Conservation (phyloP, 352 stramenopile genomes). For the Globisporangium paroecandrum region DNA sequence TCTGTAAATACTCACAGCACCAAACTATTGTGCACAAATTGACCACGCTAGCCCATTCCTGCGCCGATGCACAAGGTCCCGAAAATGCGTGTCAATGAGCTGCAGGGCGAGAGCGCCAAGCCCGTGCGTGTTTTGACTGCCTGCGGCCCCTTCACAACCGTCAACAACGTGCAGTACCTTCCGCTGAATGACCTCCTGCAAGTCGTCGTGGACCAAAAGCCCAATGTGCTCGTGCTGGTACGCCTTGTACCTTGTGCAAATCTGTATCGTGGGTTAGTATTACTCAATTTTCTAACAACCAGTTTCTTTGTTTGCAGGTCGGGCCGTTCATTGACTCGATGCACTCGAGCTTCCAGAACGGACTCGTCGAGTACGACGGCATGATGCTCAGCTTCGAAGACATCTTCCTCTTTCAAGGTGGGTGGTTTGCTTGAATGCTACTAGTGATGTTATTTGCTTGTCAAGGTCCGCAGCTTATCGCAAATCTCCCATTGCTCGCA, state of each 20-base stretch:
- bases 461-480: not conserved
- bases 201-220: constrained; percentile 72
- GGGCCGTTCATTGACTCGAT: constrained; percentile 96
- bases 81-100: constrained; percentile 42
- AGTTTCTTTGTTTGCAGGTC: constrained; percentile 36
- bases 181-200: constrained; percentile 93
- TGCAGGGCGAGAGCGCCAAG: constrained; percentile 39
- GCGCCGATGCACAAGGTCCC: constrained; percentile 43
- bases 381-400: constrained; percentile 85
- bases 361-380: constrained; percentile 70
- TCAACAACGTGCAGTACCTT: constrained; percentile 92
- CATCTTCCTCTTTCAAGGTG: constrained; percentile 85
- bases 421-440: not conserved
- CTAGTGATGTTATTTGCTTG: not conserved
- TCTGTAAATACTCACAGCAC: not conserved
- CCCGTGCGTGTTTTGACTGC: constrained; percentile 85
- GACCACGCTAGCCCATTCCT: constrained; percentile 43
- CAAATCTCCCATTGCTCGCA: constrained; percentile 16
- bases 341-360: constrained; percentile 87
- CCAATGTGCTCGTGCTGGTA: constrained; percentile 94
- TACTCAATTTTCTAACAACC: not conserved
- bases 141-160: constrained; percentile 94
- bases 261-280: not conserved
- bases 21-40: not conserved
- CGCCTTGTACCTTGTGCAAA: constrained; percentile 6